A percentile compares a stretch with the other conserved stretches of the same genome.
Conservation (phyloP, 352 stramenopile species). For the Phytophthora rubi region DNA sequence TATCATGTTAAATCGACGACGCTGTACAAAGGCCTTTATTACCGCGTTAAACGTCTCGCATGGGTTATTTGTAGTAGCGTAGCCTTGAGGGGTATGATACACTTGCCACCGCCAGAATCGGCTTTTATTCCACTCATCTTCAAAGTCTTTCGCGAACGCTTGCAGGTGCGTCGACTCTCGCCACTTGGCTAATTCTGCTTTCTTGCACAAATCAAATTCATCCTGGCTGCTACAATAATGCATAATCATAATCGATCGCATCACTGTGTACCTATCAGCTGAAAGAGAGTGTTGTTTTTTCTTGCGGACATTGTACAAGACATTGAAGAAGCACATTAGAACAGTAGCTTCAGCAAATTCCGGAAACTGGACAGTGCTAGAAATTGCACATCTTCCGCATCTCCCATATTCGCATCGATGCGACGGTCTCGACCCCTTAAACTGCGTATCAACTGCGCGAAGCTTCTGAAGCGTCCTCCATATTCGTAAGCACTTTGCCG, state of each 20-base stretch:
- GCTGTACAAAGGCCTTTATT: neutral
- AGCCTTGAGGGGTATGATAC: neutral
- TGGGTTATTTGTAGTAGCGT: neutral
- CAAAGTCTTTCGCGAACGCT: neutral
- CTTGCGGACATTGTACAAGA: neutral
- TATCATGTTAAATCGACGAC: neutral
- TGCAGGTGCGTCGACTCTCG: neutral
- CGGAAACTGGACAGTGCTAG: neutral
- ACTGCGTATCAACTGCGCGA: neutral
- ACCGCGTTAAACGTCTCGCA: neutral
- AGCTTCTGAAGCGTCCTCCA: neutral
- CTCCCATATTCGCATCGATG: neutral
- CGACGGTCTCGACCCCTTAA: neutral
- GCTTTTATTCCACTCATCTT: neutral
- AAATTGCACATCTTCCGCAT: neutral
- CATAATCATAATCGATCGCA: neutral
- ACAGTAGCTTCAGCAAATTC: neutral
- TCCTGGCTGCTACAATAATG: neutral
- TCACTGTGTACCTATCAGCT: neutral
- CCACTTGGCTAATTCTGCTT: neutral
- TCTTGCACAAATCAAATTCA: neutral
- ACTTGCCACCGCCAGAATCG: neutral
- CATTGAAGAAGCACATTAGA: neutral
- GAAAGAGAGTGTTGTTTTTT: neutral
- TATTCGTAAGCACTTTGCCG: neutral